Base-by-base conservation (phyloP, 306 rosid species). In the Lathyrus aphaca region DNA sequence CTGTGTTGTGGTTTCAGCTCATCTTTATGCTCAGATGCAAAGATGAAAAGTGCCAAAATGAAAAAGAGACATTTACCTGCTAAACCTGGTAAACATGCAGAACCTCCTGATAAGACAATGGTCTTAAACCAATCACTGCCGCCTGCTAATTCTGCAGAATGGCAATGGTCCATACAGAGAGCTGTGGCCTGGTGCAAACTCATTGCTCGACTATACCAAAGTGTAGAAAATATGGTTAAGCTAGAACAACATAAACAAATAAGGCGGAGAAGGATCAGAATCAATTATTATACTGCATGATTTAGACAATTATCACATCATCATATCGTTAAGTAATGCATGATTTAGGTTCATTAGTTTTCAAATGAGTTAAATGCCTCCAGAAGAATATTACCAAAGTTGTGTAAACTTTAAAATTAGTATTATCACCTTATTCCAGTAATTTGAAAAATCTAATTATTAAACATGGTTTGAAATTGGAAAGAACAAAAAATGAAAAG, bases 121-220 rank as follows among this genome's bases (percentile, higher is more conserved):
- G 88, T 93, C 83, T 90, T 89, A 79, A 79, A 90, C 97, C 96
- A 90, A 72, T 83, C 68, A 79, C 73, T 77, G 74, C 87, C 94
- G 0, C 74, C 70, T 19, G 86, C 77, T 74, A 93, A 69, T 64
- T 88, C 90, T 12, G 91, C 96, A 64, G 68, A 82, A 78, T 82
- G 75, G 65, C 97, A 93, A 74, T 81, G 98, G 54, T 90, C 88
- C 84, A 93, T 84, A 56, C 98, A 90, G 71, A 86, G 98, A 64
- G 89, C 91, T 37, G 88, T 76, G 66, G 98, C 96, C 79, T 90
- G 97, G 84, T 88, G 97, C 81, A 93, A 82, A 67, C 96, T 89
- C 94, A 86, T 82, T 11, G 92, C 84, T 71, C 79, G 86, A 77
- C 98, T 93, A 78, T 53, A 72, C 69, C 76, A 82, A 79, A 58